Percentiles rank a stretch among this genome's conserved stretches.
phyloP scores from a whole-genome alignment of 768 basidiomycete genomes.

The Psilocybe tampanensis region DNA sequence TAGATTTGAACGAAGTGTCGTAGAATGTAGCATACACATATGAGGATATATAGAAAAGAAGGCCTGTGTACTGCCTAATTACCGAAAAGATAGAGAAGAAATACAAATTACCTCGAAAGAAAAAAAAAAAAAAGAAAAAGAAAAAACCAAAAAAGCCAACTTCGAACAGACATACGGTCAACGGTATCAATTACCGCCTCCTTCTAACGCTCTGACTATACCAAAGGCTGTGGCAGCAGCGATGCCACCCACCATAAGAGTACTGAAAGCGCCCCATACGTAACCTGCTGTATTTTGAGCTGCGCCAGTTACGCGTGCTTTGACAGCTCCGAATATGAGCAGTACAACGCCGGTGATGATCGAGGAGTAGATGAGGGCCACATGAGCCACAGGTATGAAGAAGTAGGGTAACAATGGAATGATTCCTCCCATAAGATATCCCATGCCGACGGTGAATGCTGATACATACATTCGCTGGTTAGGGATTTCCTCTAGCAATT shows the following conservation, averaged over 20 bases:
- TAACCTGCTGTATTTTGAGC: slow-evolving; percentile 68
- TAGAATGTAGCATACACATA: not conserved
- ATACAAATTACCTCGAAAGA: no score
- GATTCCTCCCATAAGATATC: slow-evolving; percentile 91
- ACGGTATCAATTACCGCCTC: slow-evolving; percentile 14
- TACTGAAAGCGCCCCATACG: slow-evolving; percentile 85
- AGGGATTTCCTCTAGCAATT: slow-evolving; percentile 79
- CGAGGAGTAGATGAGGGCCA: slow-evolving; percentile 72
- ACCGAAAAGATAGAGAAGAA: no score
- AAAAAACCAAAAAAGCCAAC: no score
- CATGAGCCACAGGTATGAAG: slow-evolving; percentile 72
- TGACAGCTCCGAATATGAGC: slow-evolving; percentile 89
- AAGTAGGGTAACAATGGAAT: slow-evolving; percentile 95
- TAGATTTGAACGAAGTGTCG: no score
- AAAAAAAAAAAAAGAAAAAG: not conserved
- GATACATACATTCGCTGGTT: slow-evolving; percentile 83
- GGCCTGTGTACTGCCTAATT: not conserved
- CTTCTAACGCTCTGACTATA: slow-evolving; percentile 51
- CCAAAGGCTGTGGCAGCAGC: slow-evolving; percentile 76
- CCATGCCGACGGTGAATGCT: slow-evolving; percentile 93
- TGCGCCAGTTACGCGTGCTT: slow-evolving; percentile 86
- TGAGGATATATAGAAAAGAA: not conserved
- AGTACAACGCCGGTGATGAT: slow-evolving; percentile 84
- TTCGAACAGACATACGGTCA: no score
- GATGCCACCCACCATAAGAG: slow-evolving; percentile 85